Evolutionary conservation across 73 alveolate genomes (phyloP).

Genomic region (Paramecium tetraurelia): DNA sequence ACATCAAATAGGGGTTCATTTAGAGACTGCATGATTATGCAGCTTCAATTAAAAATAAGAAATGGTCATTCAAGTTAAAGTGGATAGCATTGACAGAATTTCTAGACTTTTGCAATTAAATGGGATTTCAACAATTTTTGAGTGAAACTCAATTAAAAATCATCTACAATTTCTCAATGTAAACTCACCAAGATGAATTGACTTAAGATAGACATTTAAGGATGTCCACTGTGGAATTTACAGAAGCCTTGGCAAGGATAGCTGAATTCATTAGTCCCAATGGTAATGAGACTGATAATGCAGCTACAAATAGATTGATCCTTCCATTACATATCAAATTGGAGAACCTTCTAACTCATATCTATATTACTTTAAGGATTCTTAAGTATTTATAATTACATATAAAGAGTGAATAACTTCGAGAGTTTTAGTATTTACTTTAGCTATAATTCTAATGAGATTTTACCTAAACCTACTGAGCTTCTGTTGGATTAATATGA

Average conservation of each 20-base stretch:
- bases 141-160: conserved; percentile 77
- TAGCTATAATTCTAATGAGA: neutral
- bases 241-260: conserved; percentile 78
- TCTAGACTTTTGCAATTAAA: conserved; percentile 55
- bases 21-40: neutral
- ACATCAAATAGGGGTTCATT: neutral
- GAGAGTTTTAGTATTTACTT: neutral
- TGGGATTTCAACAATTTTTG: conserved; percentile 58
- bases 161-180: conserved; percentile 74
- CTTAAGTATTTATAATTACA: neutral
- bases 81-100: conserved; percentile 76
- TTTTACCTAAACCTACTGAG: neutral
- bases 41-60: neutral
- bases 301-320: neutral
- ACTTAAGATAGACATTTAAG: conserved; percentile 74
- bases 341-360: conserved; percentile 37
- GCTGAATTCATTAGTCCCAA: conserved; percentile 66
- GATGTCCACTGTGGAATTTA: conserved; percentile 76
- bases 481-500: neutral
- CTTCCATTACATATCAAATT: conserved; percentile 52
- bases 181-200: conserved; percentile 82
- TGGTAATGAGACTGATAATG: neutral
- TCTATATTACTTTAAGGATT: neutral
- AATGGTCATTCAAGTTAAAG: conserved; percentile 18
- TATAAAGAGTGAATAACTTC: neutral